Base-by-base conservation (phyloP, 495 filamentous ascomycete genomes). In the Xylaria nigripes region DNA sequence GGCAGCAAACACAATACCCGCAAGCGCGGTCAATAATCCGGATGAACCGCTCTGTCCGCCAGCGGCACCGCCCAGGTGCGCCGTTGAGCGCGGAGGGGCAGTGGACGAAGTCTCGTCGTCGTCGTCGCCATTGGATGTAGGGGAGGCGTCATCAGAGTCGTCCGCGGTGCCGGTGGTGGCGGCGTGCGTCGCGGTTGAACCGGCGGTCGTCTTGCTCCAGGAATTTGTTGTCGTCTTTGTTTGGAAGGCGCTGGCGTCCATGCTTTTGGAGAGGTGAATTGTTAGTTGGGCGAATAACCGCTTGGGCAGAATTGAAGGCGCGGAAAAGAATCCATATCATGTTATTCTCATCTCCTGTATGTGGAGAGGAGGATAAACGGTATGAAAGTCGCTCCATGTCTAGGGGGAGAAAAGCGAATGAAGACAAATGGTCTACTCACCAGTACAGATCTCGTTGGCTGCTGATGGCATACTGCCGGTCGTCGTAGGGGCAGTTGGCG, bases 401-500 rank as follows among this genome's bases (percentile, higher is more conserved):
- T n/a, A n/a, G n/a, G n/a, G n/a, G n/a, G n/a, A n/a, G 12, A 0
- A 23, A 41, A 23, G 6, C 13, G 6, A 13, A 27, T 13, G 29
- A 23, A 10, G 3, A 41, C 9, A 6, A 19, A 34, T 9, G 10
- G n/a, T n/a, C 6, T 16, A 44, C 59, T 42, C 19, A 64, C 64
- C 73, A 76, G 62, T 73, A 73, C 43, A 69, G 67, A 19, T 70
- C 58, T 51, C 64, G 62, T 58, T 73, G 63, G 46, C 68, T 68
- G 10, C 56, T 50, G 58, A 55, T 45, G 18, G 36, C 51, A 27
- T 56, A 50, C 50, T 42, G 25, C 5, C 69, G 64, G 42, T 48
- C 27, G 50, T 76, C 71, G 61, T 71, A 67, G 51, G 73, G 73
- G 63, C 73, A 76, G 71, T 74, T 74, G 68, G 73, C 70, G 61